Evolutionary conservation across 345 rosid genomes (phyloP).

Genomic region (Gossypium bickii): DNA sequence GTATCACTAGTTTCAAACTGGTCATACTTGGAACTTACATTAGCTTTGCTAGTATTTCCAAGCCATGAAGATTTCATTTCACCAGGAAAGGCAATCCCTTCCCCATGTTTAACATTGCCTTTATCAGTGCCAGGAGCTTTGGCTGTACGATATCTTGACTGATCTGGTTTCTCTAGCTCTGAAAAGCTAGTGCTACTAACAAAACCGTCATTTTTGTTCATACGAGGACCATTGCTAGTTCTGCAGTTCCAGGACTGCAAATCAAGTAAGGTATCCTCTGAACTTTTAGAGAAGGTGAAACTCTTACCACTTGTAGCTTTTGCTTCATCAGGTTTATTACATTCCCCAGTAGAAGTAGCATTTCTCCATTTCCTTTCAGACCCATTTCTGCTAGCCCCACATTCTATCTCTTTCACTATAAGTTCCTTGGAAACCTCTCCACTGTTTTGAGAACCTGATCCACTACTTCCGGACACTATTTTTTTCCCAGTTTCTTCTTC

Average conservation of each 20-base stretch:
- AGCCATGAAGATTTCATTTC: conserved; percentile 52
- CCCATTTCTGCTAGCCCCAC: conserved; percentile 55
- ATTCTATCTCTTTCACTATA: conserved; percentile 84
- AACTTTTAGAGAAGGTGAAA: conserved; percentile 51
- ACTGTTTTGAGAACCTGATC: conserved; percentile 36
- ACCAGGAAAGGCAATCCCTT: conserved; percentile 50
- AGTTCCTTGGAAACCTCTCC: conserved; percentile 70
- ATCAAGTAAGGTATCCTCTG: conserved; percentile 49
- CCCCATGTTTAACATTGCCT: conserved; percentile 46
- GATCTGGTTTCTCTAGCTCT: conserved; percentile 32
- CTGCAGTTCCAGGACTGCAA: conserved; percentile 50
- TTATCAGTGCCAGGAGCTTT: conserved; percentile 38
- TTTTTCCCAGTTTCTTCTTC: conserved; percentile 37
- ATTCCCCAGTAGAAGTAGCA: conserved; percentile 42
- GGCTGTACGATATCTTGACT: conserved; percentile 26
- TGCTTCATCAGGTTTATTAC: conserved; percentile 39
- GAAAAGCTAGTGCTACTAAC: conserved; percentile 28
- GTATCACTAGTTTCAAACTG: conserved; percentile 30
- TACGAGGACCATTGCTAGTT: conserved; percentile 44
- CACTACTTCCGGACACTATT: conserved; percentile 23
- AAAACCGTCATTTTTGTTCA: conserved; percentile 35
- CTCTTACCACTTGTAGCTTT: conserved; percentile 34
- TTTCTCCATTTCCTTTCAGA: conserved; percentile 61
- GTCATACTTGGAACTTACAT: conserved; percentile 35
- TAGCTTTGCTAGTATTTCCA: conserved; percentile 51